Evolutionary conservation across 768 basidiomycete genomes (phyloP), one percentile per base, ranked within the genome.

Genomic region (Mycena indigotica): DNA sequence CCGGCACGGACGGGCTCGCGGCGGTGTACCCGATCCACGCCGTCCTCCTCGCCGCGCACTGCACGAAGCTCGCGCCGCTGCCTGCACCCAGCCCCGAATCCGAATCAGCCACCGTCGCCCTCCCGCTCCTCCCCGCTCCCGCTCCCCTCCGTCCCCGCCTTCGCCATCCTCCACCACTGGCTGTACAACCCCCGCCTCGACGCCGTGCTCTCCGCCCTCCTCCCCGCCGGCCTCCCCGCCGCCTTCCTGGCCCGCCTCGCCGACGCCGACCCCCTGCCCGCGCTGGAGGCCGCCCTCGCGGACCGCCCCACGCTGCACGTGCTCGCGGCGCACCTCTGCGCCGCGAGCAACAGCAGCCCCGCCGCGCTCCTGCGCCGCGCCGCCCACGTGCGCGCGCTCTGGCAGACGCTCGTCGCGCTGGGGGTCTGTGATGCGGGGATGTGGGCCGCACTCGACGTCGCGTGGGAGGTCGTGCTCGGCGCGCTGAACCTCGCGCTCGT

Each of bases 401-500:
- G 82, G 83, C 73, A 75, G 40, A 84, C 84, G 65, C 77, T 77
- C 28, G 78, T 79, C 50, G 74, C 75, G 24, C 76, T 85, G 10
- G 84, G 84, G 38, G 60, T 85, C 4, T 74, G 73, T 52, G 82
- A 85, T 58, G 72, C 74, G 28, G 74, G 75, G 29, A 66, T 85
- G 56, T 84, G 84, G 84, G 70, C 73, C 21, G 75, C 73, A 29
- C 73, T 84, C 60, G 78, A 82, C 53, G 70, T 76, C 57, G 77
- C 80, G 39, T 85, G 83, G 82, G 77, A 78, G 56, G 75, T 82
- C 58, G 71, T 84, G 8, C 35, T 57, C 15, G 55, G 55, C 23
- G 50, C 55, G 13, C 21, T 57, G 32, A 57, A 57, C 29, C 25
- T 57, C 35, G 55, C 50, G 32, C 32, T 17, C 32, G 32, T 21